Conservation (phyloP, 2,329 filamentous ascomycete genomes). For the Colletotrichum limetticola region DNA sequence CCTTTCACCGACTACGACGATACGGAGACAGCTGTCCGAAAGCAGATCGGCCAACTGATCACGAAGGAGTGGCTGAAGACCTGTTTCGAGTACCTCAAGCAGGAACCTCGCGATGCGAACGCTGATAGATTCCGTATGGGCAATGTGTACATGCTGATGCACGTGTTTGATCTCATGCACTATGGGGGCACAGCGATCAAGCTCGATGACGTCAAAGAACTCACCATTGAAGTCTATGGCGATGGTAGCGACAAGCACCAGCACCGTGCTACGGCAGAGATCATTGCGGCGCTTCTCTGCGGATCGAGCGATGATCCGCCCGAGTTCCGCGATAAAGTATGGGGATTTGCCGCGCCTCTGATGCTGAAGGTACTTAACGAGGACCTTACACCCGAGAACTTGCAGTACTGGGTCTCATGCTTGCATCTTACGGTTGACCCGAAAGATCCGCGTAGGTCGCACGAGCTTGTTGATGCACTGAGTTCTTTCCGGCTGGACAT, state of each 20-base stretch:
- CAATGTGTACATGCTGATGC: conserved; percentile 86
- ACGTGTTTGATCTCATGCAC: conserved; percentile 90
- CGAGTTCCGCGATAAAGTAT: conserved; percentile 79
- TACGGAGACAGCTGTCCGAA: conserved; percentile 77
- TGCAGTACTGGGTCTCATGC: conserved; percentile 94
- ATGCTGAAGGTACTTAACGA: conserved; percentile 89
- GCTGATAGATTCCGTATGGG: conserved; percentile 91
- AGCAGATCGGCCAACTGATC: conserved; percentile 82
- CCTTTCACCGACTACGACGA: conserved; percentile 81
- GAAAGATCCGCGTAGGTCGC: conserved; percentile 88
- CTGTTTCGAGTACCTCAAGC: conserved; percentile 94
- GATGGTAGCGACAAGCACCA: conserved; percentile 98
- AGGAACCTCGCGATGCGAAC: conserved; percentile 86
- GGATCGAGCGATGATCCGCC: conserved; percentile 82
- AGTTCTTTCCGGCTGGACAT: conserved; percentile 91
- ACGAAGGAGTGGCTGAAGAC: conserved; percentile 87
- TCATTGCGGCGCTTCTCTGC: conserved; percentile 85
- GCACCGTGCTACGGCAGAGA: conserved; percentile 94
- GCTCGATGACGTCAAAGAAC: conserved; percentile 87
- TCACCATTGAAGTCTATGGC: conserved; percentile 81
- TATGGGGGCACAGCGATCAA: conserved; percentile 80
- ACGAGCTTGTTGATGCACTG: conserved; percentile 86
- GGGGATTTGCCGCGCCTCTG: conserved; percentile 91
- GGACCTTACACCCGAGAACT: conserved; percentile 92
- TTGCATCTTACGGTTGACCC: conserved; percentile 88